Percentiles rank a stretch among this genome's conserved stretches.
Conservation (phyloP, 2,329 filamentous ascomycete species). For the Alternaria sp. region DNA sequence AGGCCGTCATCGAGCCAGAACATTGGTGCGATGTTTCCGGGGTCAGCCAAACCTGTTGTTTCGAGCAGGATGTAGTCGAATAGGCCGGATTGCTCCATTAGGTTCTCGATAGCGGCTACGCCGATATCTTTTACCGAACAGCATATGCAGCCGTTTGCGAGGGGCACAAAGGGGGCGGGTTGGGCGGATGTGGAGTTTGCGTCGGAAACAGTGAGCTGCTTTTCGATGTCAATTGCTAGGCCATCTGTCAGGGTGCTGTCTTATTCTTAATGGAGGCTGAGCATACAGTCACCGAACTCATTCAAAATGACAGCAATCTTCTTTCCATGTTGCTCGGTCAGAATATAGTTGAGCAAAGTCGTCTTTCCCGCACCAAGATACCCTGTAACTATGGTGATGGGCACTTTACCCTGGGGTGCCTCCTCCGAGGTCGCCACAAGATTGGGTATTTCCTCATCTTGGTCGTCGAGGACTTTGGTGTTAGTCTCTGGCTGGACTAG, state of each 20-base stretch:
- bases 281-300: constrained; percentile 54
- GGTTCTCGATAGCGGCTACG: constrained; percentile 90
- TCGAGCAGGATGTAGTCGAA: constrained; percentile 99
- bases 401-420: constrained; percentile 67
- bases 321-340: constrained; percentile 94
- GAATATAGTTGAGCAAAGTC: constrained; percentile 92
- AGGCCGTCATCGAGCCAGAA: constrained; percentile 99
- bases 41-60: constrained; percentile 93
- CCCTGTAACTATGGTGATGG: constrained; percentile 85
- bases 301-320: constrained; percentile 98
- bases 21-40: constrained; percentile 90
- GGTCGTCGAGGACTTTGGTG: constrained; percentile 27
- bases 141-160: constrained; percentile 96
- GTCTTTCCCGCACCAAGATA: constrained; percentile 97
- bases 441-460: constrained; percentile 28
- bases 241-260: neutral
- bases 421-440: constrained; percentile 52
- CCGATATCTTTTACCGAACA: constrained; percentile 97
- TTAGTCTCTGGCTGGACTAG: constrained; percentile 60
- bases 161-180: constrained; percentile 74
- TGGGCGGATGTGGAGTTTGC: constrained; percentile 36
- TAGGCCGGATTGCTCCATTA: constrained; percentile 91
- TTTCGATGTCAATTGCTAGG: constrained; percentile 89
- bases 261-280: neutral
- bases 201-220: constrained; percentile 83